These are phyloP conservation scores for Ceratobasidium sp. DNA, from an alignment of 1,284 basidiomycete genomes.

Conservation along the genomic window DNA sequence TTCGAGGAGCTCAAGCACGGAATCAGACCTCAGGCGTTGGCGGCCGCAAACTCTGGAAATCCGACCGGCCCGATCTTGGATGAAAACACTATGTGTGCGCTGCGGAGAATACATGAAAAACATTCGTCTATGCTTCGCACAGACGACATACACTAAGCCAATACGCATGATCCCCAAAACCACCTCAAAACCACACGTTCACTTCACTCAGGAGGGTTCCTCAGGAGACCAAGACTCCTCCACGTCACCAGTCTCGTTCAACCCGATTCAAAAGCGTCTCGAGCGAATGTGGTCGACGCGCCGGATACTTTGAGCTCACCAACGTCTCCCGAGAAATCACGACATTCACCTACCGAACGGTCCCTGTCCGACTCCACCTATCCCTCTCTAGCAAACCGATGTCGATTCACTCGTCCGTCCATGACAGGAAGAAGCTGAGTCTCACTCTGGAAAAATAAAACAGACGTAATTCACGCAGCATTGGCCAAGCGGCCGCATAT, in stretches of 20 bases:
- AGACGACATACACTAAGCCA: constrained; percentile 96
- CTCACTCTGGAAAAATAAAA: constrained; percentile 84
- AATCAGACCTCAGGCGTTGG: constrained; percentile 81
- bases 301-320: constrained; percentile 92
- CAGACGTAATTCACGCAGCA: constrained; percentile 79
- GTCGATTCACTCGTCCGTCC: constrained; percentile 93
- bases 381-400: constrained; percentile 91
- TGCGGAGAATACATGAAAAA: constrained; percentile 86
- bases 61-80: constrained; percentile 90
- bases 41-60: constrained; percentile 97
- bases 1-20: constrained; percentile 77
- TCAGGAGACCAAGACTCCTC: constrained; percentile 69
- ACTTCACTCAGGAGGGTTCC: constrained; percentile 93
- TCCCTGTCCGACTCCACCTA: constrained; percentile 89
- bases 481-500: constrained; percentile 78
- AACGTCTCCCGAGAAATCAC: constrained; percentile 84
- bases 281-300: constrained; percentile 93
- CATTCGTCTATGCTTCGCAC: constrained; percentile 90
- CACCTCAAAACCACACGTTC: constrained; percentile 80
- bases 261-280: constrained; percentile 95
- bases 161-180: constrained; percentile 78
- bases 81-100: constrained; percentile 75
- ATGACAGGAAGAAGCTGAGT: constrained; percentile 79
- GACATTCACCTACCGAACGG: constrained; percentile 95
- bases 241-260: constrained; percentile 93